These are phyloP conservation scores for Umbellularia californica DNA, from an alignment of 164 flowering plant genomes.

Conservation along the genomic window DNA sequence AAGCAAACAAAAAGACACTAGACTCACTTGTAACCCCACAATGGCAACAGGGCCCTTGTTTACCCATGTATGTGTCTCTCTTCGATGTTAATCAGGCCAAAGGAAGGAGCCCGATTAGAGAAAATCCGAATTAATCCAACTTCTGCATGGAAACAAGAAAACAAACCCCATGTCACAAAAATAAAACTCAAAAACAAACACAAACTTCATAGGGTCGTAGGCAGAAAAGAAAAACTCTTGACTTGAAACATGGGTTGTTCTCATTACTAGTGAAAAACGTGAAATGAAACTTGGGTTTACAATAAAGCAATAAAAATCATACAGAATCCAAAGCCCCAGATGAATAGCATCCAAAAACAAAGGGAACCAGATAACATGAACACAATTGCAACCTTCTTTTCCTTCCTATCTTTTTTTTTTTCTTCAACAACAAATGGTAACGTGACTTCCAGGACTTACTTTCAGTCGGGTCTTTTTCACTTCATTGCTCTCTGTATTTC, in stretches of 20 bases:
- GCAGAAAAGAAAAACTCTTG: background rate
- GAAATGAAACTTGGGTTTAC: background rate
- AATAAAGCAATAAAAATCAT: background rate
- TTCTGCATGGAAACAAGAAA: background rate
- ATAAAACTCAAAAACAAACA: background rate
- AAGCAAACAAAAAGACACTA: background rate
- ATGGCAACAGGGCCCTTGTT: slow-evolving; percentile 5
- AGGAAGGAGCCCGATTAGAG: background rate
- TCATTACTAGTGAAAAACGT: background rate
- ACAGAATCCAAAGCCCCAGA: background rate
- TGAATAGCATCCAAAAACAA: background rate
- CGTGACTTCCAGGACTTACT: background rate
- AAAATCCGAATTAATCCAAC: background rate
- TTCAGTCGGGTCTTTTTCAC: background rate
- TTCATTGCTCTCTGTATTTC: background rate
- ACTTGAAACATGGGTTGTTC: background rate
- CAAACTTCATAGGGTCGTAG: background rate
- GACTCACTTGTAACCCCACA: slow-evolving; percentile 6
- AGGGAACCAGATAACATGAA: background rate
- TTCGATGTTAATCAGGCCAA: background rate
- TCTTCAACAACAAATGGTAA: background rate
- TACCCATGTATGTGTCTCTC: slow-evolving; percentile 1
- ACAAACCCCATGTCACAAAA: background rate
- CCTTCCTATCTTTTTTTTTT: background rate
- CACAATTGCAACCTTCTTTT: slow-evolving; percentile 1